Conservation (phyloP, 176 grass and related monocot genomes). For the Avena atlantica region DNA sequence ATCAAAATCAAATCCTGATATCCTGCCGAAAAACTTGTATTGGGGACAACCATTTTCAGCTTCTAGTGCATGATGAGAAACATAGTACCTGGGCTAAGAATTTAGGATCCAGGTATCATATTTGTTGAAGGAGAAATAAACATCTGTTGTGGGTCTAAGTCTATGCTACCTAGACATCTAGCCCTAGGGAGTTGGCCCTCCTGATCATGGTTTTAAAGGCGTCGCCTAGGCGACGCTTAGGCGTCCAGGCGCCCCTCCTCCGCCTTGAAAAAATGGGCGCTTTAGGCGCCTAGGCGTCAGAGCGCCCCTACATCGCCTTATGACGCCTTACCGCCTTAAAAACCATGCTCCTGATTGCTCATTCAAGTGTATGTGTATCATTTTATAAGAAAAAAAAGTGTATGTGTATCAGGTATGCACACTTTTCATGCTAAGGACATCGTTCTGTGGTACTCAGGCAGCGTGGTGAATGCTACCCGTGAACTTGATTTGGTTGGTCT, state of each 20-base stretch:
- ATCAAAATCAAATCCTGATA: not conserved
- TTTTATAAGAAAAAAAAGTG: not conserved
- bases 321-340: too few relatives aligned
- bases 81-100: conserved; percentile 1
- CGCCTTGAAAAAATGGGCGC: too few relatives aligned
- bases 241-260: too few relatives aligned
- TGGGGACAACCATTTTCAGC: not conserved
- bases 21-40: not conserved
- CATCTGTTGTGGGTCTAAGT: not conserved
- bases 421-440: conserved; percentile 13
- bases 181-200: not conserved
- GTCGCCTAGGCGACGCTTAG: too few relatives aligned
- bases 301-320: too few relatives aligned
- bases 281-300: too few relatives aligned
- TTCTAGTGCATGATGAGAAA: not conserved
- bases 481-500: conserved; percentile 5
- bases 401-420: conserved; percentile 14
- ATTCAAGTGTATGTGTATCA: not conserved
- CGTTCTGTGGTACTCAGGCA: not conserved
- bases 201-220: not conserved
- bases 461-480: not conserved
- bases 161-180: not conserved
- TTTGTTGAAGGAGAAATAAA: not conserved
- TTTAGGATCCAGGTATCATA: not conserved
- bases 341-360: not conserved